These are phyloP conservation scores for Colletotrichum tanaceti DNA, from an alignment of 2,329 filamentous ascomycete genomes.

Conservation along the genomic window DNA sequence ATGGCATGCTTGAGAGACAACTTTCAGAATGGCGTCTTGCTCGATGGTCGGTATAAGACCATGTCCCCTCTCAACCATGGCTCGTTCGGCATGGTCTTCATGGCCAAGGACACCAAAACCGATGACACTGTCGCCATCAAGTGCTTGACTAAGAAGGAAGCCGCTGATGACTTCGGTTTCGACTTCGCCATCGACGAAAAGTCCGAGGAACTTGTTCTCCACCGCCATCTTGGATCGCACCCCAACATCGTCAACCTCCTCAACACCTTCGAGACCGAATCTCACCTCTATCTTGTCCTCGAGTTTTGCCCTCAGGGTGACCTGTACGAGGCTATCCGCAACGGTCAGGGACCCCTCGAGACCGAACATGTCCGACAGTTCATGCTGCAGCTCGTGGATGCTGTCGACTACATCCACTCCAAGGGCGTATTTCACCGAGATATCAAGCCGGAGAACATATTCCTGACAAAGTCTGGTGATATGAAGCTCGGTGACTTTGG, in stretches of 20 bases:
- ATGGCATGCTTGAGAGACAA: slow-evolving; percentile 90
- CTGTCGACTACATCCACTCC: slow-evolving; percentile 89
- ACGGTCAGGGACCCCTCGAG: slow-evolving; percentile 87
- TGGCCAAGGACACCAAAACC: slow-evolving; percentile 83
- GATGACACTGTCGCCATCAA: slow-evolving; percentile 92
- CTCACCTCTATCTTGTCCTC: slow-evolving; percentile 90
- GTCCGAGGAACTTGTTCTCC: slow-evolving; percentile 83
- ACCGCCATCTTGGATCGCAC: slow-evolving; percentile 81
- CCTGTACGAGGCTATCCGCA: slow-evolving; percentile 95
- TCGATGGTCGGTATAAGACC: slow-evolving; percentile 90
- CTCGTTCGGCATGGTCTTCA: slow-evolving; percentile 98
- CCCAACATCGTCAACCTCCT: slow-evolving; percentile 94
- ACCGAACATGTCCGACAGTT: slow-evolving; percentile 97
- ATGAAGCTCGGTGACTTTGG: slow-evolving; percentile 99
- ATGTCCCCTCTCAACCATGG: slow-evolving; percentile 97
- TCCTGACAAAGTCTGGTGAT: slow-evolving; percentile 83
- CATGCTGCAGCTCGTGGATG: slow-evolving; percentile 93
- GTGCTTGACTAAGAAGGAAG: slow-evolving; percentile 86
- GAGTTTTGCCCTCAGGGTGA: slow-evolving; percentile 97
- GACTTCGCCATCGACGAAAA: slow-evolving; percentile 83
- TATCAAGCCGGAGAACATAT: slow-evolving; percentile 99
- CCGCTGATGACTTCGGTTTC: slow-evolving; percentile 68
- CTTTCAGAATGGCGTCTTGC: slow-evolving; percentile 81
- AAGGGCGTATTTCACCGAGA: slow-evolving; percentile 96
- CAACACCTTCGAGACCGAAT: slow-evolving; percentile 89